phyloP scores from a whole-genome alignment of 208 protist species.

The Leishmania martiniquensis region DNA sequence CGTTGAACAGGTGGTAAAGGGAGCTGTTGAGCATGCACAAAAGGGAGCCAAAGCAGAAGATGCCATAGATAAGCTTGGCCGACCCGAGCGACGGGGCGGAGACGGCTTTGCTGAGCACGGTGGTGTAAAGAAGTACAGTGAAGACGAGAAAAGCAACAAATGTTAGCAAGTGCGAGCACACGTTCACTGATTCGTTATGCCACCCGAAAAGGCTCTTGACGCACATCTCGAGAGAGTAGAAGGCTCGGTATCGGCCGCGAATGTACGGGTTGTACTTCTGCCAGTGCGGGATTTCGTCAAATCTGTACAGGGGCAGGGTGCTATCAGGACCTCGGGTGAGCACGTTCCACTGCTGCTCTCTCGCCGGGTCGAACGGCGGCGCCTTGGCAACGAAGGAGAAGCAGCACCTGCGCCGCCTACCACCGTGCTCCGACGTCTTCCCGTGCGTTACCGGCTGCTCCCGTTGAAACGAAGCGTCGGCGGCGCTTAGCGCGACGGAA shows the following conservation, averaged over 20 bases:
- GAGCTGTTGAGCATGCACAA: conserved; percentile 79
- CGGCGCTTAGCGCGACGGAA: background rate
- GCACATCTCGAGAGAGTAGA: conserved; percentile 63
- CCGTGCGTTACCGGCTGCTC: background rate
- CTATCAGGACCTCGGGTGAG: conserved; percentile 7
- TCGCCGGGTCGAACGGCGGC: conserved; percentile 17
- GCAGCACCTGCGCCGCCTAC: conserved; percentile 3
- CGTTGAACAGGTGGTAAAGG: conserved; percentile 70
- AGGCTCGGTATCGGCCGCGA: conserved; percentile 62
- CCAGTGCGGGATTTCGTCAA: conserved; percentile 48
- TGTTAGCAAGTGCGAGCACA: conserved; percentile 77
- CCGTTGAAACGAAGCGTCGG: background rate
- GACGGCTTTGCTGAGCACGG: conserved; percentile 32
- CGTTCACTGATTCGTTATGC: conserved; percentile 92
- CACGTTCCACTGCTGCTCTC: conserved; percentile 14
- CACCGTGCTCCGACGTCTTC: background rate
- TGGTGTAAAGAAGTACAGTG: conserved; percentile 53
- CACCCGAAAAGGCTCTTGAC: conserved; percentile 66
- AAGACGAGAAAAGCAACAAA: conserved; percentile 68
- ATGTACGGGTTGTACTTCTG: conserved; percentile 66
- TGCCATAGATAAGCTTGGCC: conserved; percentile 62
- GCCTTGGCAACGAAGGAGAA: conserved; percentile 14
- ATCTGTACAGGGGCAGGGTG: conserved; percentile 52
- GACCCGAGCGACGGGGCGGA: conserved; percentile 13
- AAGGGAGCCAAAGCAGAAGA: conserved; percentile 75